Conservation (phyloP, 2,329 filamentous ascomycete species). For the Alternaria sp. region DNA sequence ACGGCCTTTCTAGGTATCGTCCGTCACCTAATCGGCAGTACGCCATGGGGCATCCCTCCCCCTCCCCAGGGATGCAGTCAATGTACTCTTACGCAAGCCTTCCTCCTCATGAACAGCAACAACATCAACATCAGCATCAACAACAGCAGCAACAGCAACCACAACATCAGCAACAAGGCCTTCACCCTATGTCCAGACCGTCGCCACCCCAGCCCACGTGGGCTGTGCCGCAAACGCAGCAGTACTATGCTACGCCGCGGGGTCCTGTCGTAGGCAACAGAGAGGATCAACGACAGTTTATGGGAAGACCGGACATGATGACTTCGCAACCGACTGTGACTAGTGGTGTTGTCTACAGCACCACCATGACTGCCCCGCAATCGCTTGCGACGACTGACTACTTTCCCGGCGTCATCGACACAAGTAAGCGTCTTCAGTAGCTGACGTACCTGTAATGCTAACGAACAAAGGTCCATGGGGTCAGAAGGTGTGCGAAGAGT, state of each 20-base stretch:
- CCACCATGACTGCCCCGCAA: constrained; percentile 26
- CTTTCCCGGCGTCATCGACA: constrained; percentile 46
- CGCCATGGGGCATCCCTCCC: constrained; percentile 37
- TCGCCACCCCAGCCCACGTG: constrained; percentile 45
- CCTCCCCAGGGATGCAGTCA: constrained; percentile 39
- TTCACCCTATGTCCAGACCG: constrained; percentile 38
- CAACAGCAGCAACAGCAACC: not conserved
- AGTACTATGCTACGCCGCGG: constrained; percentile 38
- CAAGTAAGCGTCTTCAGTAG: constrained; percentile 36
- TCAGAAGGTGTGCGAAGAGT: constrained; percentile 48
- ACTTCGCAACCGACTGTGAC: constrained; percentile 33
- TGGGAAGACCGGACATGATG: constrained; percentile 30
- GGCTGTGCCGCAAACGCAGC: constrained; percentile 43
- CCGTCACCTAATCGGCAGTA: constrained; percentile 46
- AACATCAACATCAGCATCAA: constrained; percentile 8
- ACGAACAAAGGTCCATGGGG: constrained; percentile 46
- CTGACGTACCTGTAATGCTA: constrained; percentile 14
- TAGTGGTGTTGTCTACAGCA: constrained; percentile 27
- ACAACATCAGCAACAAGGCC: constrained; percentile 5
- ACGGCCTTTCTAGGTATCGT: constrained; percentile 43
- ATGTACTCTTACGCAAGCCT: constrained; percentile 46
- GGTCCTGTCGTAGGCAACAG: constrained; percentile 27
- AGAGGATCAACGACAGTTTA: constrained; percentile 34
- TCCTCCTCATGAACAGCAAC: constrained; percentile 35
- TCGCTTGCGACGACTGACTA: constrained; percentile 38